Evolutionary conservation across 1,284 basidiomycete genomes (phyloP), one percentile per base, ranked within the genome.

Genomic region (Cronartium ribicola): DNA sequence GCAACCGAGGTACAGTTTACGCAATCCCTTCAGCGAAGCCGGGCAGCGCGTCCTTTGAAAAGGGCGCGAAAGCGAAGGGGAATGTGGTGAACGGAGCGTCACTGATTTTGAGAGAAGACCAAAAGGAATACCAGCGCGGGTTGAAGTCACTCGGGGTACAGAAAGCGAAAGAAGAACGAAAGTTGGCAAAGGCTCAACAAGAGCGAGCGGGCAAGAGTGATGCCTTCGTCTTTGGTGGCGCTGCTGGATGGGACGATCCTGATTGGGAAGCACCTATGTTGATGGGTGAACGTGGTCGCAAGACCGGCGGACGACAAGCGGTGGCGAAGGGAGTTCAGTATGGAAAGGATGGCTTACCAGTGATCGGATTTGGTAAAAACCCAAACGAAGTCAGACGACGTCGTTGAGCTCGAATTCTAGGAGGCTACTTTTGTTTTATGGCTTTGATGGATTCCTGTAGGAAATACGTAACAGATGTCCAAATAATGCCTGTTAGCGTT

Each of bases 11-110:
- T 17, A 95, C 93, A 10, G 90, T 90, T 79, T 98, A 92, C 83
- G 88, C 92, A 22, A 94, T 99, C 76, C 95, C 96, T 4, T 85
- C 89, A 59, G 92, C 96, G 29, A 95, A 94, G 81, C 85, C 90
- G 51, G 94, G 95, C 64, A 88, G 89, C 55, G 88, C 93, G 5
- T 5, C 88, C 89, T 76, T 90, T 81, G n/a, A 82, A 82, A 40
- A 81, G 76, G 29, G 77, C 67, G 51, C 76, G 68, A 13, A 78
- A 75, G 37, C 62, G 62, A 44, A 65, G 61, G 40, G 67, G 60
- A 69, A 73, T 75, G 29, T 40, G 40, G 61, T 73, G 4, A 76
- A 76, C 5, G 76, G 78, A 44, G 67, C 81, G 8, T 83, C 91
- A 3, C 83, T 94, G 62, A 89, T 97, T 76, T 83, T 96, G 77